Evolutionary conservation across 495 filamentous ascomycete species (phyloP).

Genomic region (Polyplosphaeria fusca): DNA sequence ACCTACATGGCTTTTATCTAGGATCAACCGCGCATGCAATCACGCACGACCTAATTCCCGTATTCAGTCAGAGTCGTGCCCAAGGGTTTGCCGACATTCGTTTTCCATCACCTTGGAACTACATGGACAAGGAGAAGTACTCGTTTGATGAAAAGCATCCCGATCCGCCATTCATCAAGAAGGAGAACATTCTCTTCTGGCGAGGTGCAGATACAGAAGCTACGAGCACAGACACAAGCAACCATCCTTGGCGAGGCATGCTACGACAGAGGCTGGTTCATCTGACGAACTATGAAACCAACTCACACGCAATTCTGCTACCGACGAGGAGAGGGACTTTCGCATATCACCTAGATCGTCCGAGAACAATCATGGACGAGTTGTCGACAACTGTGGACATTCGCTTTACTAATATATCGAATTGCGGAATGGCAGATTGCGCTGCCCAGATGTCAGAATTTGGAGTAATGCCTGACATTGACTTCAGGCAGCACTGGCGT

Average conservation of each 20-base stretch:
- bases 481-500: slow-evolving; percentile 60
- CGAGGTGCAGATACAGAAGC: slow-evolving; percentile 52
- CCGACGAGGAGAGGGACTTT: neutral
- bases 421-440: slow-evolving; percentile 55
- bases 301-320: slow-evolving; percentile 14
- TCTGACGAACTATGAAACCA: slow-evolving; percentile 50
- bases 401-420: slow-evolving; percentile 45
- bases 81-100: slow-evolving; percentile 57
- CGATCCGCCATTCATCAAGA: slow-evolving; percentile 34
- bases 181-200: slow-evolving; percentile 39
- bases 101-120: slow-evolving; percentile 43
- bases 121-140: slow-evolving; percentile 38
- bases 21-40: slow-evolving; percentile 61
- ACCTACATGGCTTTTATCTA: slow-evolving; percentile 68
- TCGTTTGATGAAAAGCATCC: slow-evolving; percentile 30
- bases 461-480: slow-evolving; percentile 40
- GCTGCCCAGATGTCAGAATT: slow-evolving; percentile 49
- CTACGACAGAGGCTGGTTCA: slow-evolving; percentile 57
- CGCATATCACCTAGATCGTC: slow-evolving; percentile 20
- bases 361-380: slow-evolving; percentile 14
- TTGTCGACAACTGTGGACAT: slow-evolving; percentile 30
- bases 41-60: slow-evolving; percentile 60
- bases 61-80: slow-evolving; percentile 72
- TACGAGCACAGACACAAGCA: slow-evolving; percentile 42
- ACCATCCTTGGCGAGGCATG: slow-evolving; percentile 55